Conservation (phyloP, 2,329 filamentous ascomycete genomes). For the Aureobasidium sp. region DNA sequence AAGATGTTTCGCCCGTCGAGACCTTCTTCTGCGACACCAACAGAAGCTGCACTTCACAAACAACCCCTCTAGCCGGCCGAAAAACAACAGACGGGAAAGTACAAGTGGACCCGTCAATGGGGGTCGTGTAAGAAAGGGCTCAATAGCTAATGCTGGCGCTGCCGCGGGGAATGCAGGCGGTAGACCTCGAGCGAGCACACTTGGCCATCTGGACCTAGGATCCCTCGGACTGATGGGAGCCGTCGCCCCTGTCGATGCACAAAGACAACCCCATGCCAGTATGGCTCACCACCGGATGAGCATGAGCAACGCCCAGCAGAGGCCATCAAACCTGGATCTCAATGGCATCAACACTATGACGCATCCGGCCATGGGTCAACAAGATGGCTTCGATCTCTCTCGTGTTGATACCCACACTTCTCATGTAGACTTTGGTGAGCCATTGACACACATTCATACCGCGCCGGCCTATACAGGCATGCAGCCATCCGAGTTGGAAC, state of each 20-base stretch:
- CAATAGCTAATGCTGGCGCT: conserved; percentile 58
- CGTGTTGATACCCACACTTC: conserved; percentile 67
- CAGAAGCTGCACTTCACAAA: conserved; percentile 96
- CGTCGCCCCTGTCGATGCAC: conserved; percentile 4
- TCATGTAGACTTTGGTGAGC: conserved; percentile 49
- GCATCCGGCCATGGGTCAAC: background rate
- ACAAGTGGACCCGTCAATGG: conserved; percentile 62
- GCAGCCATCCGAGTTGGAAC: conserved; percentile 64
- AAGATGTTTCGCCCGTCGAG: conserved; percentile 87
- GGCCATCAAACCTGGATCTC: conserved; percentile 54
- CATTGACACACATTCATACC: conserved; percentile 64
- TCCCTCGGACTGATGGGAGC: conserved; percentile 51
- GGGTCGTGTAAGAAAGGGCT: conserved; percentile 84
- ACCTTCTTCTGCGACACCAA: conserved; percentile 88
- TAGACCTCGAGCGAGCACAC: conserved; percentile 87
- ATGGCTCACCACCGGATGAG: conserved; percentile 38
- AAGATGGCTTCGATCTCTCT: conserved; percentile 9
- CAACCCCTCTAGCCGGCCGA: conserved; percentile 76
- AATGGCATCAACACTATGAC: conserved; percentile 64
- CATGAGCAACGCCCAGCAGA: conserved; percentile 57
- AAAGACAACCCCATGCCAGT: background rate
- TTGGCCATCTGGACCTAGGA: conserved; percentile 80
- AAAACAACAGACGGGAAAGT: conserved; percentile 80
- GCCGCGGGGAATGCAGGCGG: conserved; percentile 38
- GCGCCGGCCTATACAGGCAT: conserved; percentile 66